Evolutionary conservation across 192 early-diverging fungal species (phyloP).

Genomic region (Umbelopsis sp.): DNA sequence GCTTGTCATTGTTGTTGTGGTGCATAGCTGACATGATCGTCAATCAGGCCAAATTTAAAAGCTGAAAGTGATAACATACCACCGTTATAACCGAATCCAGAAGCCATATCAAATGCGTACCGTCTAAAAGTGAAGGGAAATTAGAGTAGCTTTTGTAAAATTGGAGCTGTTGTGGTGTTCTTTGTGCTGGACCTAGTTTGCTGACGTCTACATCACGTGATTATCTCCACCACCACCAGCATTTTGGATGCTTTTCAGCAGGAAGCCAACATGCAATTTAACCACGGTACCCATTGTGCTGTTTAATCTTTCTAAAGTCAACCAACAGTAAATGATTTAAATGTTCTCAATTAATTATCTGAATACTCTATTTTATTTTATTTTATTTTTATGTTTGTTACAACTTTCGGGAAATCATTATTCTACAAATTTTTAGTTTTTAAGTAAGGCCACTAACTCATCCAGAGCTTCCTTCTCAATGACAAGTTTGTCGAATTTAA

Average conservation of each 20-base stretch:
- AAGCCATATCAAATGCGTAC: conserved; percentile 23
- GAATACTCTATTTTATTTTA: neutral
- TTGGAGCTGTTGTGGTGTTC: neutral
- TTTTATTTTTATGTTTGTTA: neutral
- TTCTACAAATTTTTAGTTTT: conserved; percentile 32
- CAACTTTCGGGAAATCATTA: neutral
- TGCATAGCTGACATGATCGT: neutral
- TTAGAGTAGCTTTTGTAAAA: conserved; percentile 2
- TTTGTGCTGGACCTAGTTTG: neutral
- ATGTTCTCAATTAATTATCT: neutral
- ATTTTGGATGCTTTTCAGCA: too few relatives aligned
- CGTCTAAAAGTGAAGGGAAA: neutral
- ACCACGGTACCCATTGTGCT: too few relatives aligned
- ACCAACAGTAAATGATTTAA: too few relatives aligned
- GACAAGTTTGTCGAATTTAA: conserved; percentile 67
- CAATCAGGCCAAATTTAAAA: neutral
- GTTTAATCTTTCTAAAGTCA: too few relatives aligned
- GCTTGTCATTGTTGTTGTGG: neutral
- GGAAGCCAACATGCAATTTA: too few relatives aligned
- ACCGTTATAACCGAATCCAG: conserved; percentile 29
- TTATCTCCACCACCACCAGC: too few relatives aligned
- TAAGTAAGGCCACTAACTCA: conserved; percentile 57
- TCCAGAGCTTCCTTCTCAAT: conserved; percentile 68
- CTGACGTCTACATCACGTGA: conserved; percentile 15
- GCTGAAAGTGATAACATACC: conserved; percentile 17